These are phyloP conservation scores for Chlamydomonas asymmetrica DNA, from an alignment of 139 green algal species.

Conservation along the genomic window DNA sequence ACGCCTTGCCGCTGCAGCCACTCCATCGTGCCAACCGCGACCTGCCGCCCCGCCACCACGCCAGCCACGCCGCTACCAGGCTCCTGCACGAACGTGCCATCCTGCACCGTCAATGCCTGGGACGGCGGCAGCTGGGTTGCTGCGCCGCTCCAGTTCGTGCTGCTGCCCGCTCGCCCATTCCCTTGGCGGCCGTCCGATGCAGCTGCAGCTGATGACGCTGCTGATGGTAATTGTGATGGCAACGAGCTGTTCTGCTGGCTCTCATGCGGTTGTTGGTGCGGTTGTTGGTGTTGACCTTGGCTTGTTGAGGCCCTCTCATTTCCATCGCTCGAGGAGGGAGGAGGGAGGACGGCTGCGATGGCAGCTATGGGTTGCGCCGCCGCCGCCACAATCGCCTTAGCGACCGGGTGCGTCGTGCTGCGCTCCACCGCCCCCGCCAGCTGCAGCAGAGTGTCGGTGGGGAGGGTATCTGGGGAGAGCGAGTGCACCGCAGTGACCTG, in stretches of 20 bases:
- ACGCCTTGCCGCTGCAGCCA: conserved; percentile 65
- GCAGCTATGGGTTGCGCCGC: conserved; percentile 11
- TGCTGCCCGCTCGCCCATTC: background rate
- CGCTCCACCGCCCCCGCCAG: conserved; percentile 77
- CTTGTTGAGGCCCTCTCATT: background rate
- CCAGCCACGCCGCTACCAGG: conserved; percentile 73
- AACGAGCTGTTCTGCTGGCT: conserved; percentile 6
- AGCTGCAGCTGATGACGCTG: conserved; percentile 10
- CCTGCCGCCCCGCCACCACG: conserved; percentile 50
- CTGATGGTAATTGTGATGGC: conserved; percentile 18
- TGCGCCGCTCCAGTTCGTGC: background rate
- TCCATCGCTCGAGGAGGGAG: background rate
- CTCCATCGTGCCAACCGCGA: conserved; percentile 80
- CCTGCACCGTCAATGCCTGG: conserved; percentile 4
- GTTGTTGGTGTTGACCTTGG: background rate
- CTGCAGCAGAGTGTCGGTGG: conserved; percentile 51
- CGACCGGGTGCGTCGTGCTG: conserved; percentile 77
- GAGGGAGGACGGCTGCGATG: no score
- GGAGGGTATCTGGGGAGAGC: background rate
- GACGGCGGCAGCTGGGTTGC: background rate
- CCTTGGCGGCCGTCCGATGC: background rate
- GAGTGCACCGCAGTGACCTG: conserved; percentile 26
- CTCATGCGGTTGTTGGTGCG: conserved; percentile 3
- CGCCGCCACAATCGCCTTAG: conserved; percentile 36
- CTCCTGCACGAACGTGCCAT: conserved; percentile 79